Percentiles rank a stretch among this genome's conserved stretches.
These are phyloP conservation scores for Podospora appendiculata DNA, from an alignment of 495 filamentous ascomycete genomes.

Conservation along the genomic window DNA sequence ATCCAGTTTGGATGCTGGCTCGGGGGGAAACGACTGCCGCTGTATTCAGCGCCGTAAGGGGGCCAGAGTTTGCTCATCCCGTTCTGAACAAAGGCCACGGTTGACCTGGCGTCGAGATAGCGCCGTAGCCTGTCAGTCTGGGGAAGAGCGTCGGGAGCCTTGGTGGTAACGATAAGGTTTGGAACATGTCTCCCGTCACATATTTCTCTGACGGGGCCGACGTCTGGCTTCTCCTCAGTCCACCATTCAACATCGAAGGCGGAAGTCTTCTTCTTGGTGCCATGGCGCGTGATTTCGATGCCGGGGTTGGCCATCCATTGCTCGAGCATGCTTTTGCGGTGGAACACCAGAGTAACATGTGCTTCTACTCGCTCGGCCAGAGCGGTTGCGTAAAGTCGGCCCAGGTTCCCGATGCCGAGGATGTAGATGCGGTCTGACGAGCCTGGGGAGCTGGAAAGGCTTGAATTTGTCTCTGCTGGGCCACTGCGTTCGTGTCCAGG, in stretches of 20 bases:
- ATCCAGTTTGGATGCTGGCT: slow-evolving; percentile 54
- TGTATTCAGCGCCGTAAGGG: slow-evolving; percentile 40
- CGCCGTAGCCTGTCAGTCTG: slow-evolving; percentile 53
- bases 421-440: slow-evolving; percentile 23
- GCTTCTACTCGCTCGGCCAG: slow-evolving; percentile 17
- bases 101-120: slow-evolving; percentile 54
- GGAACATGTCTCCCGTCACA: slow-evolving; percentile 41
- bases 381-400: slow-evolving; percentile 31
- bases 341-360: slow-evolving; percentile 40
- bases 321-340: slow-evolving; percentile 27
- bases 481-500: not conserved
- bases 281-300: slow-evolving; percentile 26
- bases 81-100: slow-evolving; percentile 74
- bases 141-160: slow-evolving; percentile 51
- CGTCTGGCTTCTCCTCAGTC: slow-evolving; percentile 22
- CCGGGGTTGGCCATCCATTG: slow-evolving; percentile 28
- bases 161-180: slow-evolving; percentile 67
- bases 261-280: slow-evolving; percentile 21
- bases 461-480: not conserved
- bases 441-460: not conserved
- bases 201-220: slow-evolving; percentile 16
- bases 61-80: slow-evolving; percentile 69
- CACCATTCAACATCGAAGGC: slow-evolving; percentile 48
- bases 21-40: slow-evolving; percentile 12
- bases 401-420: slow-evolving; percentile 48